Base-by-base conservation (phyloP, 768 basidiomycete genomes). In the Mycena leptocephala region DNA sequence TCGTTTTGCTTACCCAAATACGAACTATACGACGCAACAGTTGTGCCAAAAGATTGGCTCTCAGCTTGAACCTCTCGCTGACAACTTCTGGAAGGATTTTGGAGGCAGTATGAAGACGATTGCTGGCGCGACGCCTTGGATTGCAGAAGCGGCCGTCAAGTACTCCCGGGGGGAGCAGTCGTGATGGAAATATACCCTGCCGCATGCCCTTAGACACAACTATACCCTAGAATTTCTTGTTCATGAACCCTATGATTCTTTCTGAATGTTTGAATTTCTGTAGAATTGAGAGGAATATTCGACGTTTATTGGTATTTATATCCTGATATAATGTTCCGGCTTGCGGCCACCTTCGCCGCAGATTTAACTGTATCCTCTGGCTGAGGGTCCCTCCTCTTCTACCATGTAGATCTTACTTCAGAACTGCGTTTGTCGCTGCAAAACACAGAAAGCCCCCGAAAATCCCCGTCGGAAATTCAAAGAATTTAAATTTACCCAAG, bases 371-470 rank as follows among this genome's bases (percentile, higher is more conserved):
- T n/a, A n/a, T n/a, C n/a, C n/a, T n/a, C n/a, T n/a, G n/a, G n/a
- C n/a, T n/a, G n/a, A n/a, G n/a, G n/a, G n/a, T n/a, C n/a, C n/a
- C n/a, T 53, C 46, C 26, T 24, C 67, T 43, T n/a, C 55, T 46
- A 13, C 48, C 61, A 64, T 62, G 67, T 39, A 70, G 68, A 55
- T 35, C 53, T 11, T 70, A 53, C 59, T 75, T 64, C 53, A 75
- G 67, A 51, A 63, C 74, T 16, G n/a, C 68, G 2, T 10, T 41
- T 59, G 22, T 46, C 1, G 16, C 32, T 16, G 46, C 64, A 35
- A 65, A 61, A 28, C 63, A 48, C 43, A 48, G n/a, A 33, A 39
- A 30, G 65, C 39, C 33, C n/a, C 13, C 61, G 32, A 55, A 51
- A 39, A 18, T 35, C 22, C 18, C 48, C 20, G 28, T 51, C 46